Conservation (phyloP, 495 filamentous ascomycete species). For the Parmelia sp. region DNA sequence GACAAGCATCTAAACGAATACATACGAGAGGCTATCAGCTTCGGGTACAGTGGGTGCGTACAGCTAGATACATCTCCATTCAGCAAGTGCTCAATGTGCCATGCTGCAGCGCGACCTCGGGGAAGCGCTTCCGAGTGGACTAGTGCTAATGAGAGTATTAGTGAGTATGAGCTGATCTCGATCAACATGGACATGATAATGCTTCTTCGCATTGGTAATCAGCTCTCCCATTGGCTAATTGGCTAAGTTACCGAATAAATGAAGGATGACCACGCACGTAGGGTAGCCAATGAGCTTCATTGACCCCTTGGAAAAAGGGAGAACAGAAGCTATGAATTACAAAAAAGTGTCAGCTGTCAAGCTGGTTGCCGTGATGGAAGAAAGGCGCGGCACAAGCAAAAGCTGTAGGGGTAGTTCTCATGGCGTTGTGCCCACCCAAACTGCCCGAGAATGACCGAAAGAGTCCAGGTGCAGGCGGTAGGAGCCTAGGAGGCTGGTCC, state of each 20-base stretch:
- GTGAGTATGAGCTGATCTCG: neutral
- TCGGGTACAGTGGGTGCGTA: neutral
- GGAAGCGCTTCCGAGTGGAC: neutral
- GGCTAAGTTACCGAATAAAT: neutral
- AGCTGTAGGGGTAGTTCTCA: neutral
- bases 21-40: neutral
- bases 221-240: neutral
- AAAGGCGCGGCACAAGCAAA: neutral
- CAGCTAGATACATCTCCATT: neutral
- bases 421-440: neutral
- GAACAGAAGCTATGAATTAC: neutral
- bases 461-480: neutral
- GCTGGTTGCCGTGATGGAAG: neutral
- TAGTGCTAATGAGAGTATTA: neutral
- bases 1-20: neutral
- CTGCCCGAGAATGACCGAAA: neutral
- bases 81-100: neutral
- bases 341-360: neutral
- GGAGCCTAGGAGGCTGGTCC: neutral
- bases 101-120: neutral
- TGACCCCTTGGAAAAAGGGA: neutral
- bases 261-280: neutral
- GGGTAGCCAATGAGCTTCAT: neutral
- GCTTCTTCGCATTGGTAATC: neutral
- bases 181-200: neutral